Evolutionary conservation across 2,329 filamentous ascomycete species (phyloP).

Genomic region (Penicillium sp.): DNA sequence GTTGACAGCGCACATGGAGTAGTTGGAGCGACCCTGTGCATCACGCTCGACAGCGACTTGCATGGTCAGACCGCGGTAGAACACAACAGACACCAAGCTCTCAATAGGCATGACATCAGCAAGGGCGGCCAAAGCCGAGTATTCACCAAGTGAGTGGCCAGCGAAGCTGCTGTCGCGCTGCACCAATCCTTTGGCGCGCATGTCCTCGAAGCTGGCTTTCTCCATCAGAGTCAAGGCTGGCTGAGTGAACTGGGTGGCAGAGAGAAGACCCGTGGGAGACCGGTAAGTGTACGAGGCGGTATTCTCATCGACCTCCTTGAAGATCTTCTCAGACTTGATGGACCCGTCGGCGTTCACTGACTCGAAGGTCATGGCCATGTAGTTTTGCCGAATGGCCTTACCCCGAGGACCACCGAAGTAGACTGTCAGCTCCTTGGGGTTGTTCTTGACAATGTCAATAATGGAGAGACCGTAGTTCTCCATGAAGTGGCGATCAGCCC

Average conservation of each 20-base stretch:
- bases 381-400: slow-evolving; percentile 97
- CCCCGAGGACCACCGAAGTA: slow-evolving; percentile 96
- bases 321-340: slow-evolving; percentile 98
- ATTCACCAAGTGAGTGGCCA: slow-evolving; percentile 96
- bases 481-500: slow-evolving; percentile 95
- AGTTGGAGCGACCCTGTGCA: slow-evolving; percentile 9
- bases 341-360: slow-evolving; percentile 88
- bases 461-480: slow-evolving; percentile 99
- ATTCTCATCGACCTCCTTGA: slow-evolving; percentile 92
- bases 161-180: slow-evolving; percentile 96
- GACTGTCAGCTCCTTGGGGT: slow-evolving; percentile 97
- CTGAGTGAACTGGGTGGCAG: slow-evolving; percentile 97
- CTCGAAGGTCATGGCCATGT: slow-evolving; percentile 99
- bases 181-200: slow-evolving; percentile 94
- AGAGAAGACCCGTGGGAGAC: slow-evolving; percentile 89
- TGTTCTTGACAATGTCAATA: slow-evolving; percentile 98
- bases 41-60: slow-evolving; percentile 9
- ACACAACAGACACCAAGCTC: slow-evolving; percentile 94
- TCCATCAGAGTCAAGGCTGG: slow-evolving; percentile 98
- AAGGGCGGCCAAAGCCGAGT: slow-evolving; percentile 91
- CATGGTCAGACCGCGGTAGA: slow-evolving; percentile 70
- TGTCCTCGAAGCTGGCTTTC: slow-evolving; percentile 99
- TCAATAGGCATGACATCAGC: slow-evolving; percentile 99
- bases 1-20: slow-evolving; percentile 96
- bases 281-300: slow-evolving; percentile 96